Conservation (phyloP, 2,329 filamentous ascomycete genomes). For the Fusarium papillatum region DNA sequence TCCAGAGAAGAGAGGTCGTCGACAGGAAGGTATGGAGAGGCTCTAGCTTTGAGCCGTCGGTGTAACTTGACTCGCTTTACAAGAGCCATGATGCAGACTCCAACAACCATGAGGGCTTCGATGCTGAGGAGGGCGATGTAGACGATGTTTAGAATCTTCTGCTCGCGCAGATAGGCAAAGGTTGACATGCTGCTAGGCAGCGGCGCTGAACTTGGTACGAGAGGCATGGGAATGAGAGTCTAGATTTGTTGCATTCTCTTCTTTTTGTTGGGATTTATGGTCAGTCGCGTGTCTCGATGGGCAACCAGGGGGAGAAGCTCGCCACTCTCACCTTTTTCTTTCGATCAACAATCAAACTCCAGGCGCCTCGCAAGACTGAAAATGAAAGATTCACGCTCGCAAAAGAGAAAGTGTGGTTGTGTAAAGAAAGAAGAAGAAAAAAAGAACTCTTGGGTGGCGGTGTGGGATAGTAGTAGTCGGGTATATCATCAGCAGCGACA, state of each 20-base stretch:
- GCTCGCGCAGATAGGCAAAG: conserved; percentile 43
- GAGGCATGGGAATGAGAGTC: conserved; percentile 28
- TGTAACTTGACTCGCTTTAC: conserved; percentile 43
- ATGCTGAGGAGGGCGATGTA: conserved; percentile 62
- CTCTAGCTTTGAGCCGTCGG: conserved; percentile 28
- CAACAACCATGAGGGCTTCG: conserved; percentile 59
- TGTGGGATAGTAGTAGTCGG: conserved; percentile 13
- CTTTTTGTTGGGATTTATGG: neutral
- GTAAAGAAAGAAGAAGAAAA: neutral
- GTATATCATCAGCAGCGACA: conserved; percentile 7
- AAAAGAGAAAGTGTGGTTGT: neutral
- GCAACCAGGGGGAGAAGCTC: neutral
- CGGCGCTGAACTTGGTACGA: conserved; percentile 34
- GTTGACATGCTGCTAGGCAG: conserved; percentile 37
- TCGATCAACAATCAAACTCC: neutral
- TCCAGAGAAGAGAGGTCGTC: conserved; percentile 20
- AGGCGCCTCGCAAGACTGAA: neutral
- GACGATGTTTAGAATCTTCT: conserved; percentile 58
- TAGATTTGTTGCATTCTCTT: conserved; percentile 17
- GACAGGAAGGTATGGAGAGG: conserved; percentile 14
- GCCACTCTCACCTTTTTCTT: conserved; percentile 7
- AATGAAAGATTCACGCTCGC: neutral
- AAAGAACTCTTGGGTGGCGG: conserved; percentile 23
- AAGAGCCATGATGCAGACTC: conserved; percentile 50
- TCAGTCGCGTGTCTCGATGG: conserved; percentile 11